These are phyloP conservation scores for Albugo candida DNA, from an alignment of 352 stramenopile species.

Conservation along the genomic window DNA sequence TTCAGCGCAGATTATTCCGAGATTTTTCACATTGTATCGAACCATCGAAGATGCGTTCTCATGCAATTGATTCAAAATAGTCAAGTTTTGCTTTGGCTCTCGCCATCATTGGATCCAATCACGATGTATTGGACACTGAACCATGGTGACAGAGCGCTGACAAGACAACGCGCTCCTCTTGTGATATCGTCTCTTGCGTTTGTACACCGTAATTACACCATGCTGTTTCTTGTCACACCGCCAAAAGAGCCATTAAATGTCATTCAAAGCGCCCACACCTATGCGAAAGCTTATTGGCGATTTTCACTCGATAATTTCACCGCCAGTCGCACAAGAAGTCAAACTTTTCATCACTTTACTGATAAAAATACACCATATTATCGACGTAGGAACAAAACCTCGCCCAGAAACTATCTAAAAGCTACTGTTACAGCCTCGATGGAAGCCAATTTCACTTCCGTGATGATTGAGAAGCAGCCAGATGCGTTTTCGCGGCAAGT, in stretches of 20 bases:
- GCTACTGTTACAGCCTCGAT: conserved; percentile 16
- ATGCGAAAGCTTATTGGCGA: conserved; percentile 71
- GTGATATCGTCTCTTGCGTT: conserved; percentile 68
- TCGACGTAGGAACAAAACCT: conserved; percentile 36
- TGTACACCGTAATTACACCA: conserved; percentile 69
- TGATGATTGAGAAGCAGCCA: conserved; percentile 97
- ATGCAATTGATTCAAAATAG: conserved; percentile 75
- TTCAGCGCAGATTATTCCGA: conserved; percentile 58
- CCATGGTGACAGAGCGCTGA: conserved; percentile 69
- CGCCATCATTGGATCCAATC: conserved; percentile 69
- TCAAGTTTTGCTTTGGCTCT: conserved; percentile 71
- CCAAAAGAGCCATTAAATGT: conserved; percentile 61
- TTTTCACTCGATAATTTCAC: conserved; percentile 39
- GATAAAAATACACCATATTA: conserved; percentile 67
- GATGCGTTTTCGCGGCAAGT: conserved; percentile 99
- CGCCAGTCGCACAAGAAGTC: conserved; percentile 53
- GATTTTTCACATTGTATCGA: conserved; percentile 68
- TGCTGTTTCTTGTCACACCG: conserved; percentile 57
- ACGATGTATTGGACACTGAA: conserved; percentile 67
- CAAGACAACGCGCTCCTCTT: conserved; percentile 61
- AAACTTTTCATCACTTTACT: conserved; percentile 64
- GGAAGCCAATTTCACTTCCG: conserved; percentile 19
- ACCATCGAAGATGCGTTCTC: conserved; percentile 67
- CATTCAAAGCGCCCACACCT: conserved; percentile 61
- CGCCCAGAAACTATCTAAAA: conserved; percentile 7